These are phyloP conservation scores for Tuber aestivum DNA, from an alignment of 495 filamentous ascomycete species.

Conservation along the genomic window DNA sequence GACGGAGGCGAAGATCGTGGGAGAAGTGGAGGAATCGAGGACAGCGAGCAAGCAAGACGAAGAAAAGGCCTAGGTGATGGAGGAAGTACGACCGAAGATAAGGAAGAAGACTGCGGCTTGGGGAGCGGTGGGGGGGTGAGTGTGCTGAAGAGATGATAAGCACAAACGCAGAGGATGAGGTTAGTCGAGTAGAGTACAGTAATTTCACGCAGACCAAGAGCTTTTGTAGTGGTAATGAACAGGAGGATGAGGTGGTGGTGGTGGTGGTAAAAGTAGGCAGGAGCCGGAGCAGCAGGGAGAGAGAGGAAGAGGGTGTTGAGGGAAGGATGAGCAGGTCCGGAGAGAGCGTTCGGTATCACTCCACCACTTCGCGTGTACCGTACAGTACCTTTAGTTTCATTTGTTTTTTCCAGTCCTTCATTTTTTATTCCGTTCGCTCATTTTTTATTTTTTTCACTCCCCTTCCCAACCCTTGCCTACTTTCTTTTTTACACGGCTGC, in stretches of 20 bases:
- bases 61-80: conserved; percentile 22
- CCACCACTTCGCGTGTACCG: conserved; percentile 1
- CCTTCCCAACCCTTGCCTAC: not conserved
- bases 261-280: not conserved
- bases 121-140: conserved; percentile 12
- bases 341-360: not conserved
- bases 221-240: not conserved
- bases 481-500: not conserved
- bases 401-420: not conserved
- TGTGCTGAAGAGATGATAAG: conserved; percentile 23
- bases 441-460: not conserved
- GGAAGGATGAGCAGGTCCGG: not conserved
- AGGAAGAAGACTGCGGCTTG: conserved; percentile 30
- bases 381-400: not conserved
- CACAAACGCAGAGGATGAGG: conserved; percentile 16
- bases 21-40: conserved; percentile 23
- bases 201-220: not conserved
- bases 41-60: conserved; percentile 25
- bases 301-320: not conserved
- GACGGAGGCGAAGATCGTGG: conserved; percentile 24
- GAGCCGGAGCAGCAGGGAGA: not conserved
- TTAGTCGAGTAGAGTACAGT: conserved; percentile 9
- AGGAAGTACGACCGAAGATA: conserved; percentile 29
- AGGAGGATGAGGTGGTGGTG: not conserved
- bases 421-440: not conserved